A percentile compares a stretch with the other conserved stretches of the same genome.
phyloP scores from a whole-genome alignment of 306 rosid species.

The Luffa acutangula region DNA sequence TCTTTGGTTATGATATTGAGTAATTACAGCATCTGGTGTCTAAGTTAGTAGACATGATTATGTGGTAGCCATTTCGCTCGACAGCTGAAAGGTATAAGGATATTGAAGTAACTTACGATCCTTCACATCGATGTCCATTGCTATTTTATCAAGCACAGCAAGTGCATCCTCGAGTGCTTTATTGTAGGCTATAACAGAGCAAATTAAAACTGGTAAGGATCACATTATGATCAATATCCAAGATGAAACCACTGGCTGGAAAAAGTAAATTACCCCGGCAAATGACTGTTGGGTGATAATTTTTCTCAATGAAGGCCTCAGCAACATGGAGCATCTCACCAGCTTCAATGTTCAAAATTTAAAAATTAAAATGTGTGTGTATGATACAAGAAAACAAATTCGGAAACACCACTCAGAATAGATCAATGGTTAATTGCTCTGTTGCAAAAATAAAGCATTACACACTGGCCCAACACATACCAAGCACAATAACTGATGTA shows the following conservation, averaged over 20 bases:
- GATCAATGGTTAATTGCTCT: neutral
- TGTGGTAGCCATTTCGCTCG: neutral
- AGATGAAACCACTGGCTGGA: neutral
- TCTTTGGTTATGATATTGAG: neutral
- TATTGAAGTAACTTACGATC: constrained; percentile 59
- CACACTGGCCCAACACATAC: constrained; percentile 26
- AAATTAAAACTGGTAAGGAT: neutral
- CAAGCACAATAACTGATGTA: constrained; percentile 92
- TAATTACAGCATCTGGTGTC: neutral
- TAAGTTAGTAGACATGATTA: neutral
- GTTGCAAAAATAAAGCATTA: neutral
- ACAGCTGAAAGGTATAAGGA: neutral
- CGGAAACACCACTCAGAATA: neutral
- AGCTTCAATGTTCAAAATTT: constrained; percentile 31
- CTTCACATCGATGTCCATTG: constrained; percentile 67
- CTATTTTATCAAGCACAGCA: constrained; percentile 83
- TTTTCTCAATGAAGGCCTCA: constrained; percentile 79
- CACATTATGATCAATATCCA: neutral
- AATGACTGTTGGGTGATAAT: constrained; percentile 85
- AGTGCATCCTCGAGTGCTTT: constrained; percentile 96
- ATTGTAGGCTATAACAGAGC: constrained; percentile 58
- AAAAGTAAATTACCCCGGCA: constrained; percentile 65
- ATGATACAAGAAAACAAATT: neutral
- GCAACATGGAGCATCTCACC: constrained; percentile 99
- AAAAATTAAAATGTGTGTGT: neutral